A percentile compares a stretch with the other conserved stretches of the same genome.
phyloP scores from a whole-genome alignment of 1,139 yeast species.

The Kodamaea sp. region DNA sequence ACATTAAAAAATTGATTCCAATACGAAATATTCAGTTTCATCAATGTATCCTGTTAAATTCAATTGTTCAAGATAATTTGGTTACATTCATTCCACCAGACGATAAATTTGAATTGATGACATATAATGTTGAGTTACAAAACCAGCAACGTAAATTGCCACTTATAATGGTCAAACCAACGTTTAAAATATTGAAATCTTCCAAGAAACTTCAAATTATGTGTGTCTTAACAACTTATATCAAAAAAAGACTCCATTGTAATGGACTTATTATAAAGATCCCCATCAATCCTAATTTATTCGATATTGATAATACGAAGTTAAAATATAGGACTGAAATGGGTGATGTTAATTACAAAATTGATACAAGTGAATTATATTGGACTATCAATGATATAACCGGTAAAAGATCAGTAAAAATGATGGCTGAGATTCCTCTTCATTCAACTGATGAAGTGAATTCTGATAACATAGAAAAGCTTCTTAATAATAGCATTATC shows the following conservation, averaged over 20 bases:
- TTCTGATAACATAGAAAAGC: too few relatives aligned
- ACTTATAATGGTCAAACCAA: slow-evolving; percentile 36
- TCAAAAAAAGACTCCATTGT: slow-evolving; percentile 36
- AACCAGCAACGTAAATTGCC: slow-evolving; percentile 35
- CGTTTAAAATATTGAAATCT: slow-evolving; percentile 23
- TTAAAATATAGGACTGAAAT: slow-evolving; percentile 40
- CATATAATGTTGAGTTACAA: slow-evolving; percentile 42
- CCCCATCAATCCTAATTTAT: slow-evolving; percentile 37
- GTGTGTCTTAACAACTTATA: slow-evolving; percentile 33
- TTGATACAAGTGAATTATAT: slow-evolving; percentile 48
- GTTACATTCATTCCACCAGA: slow-evolving; percentile 47
- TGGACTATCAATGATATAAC: slow-evolving; percentile 60
- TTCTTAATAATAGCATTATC: not conserved
- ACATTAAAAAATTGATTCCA: slow-evolving; percentile 24
- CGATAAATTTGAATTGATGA: slow-evolving; percentile 39
- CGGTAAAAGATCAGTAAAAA: slow-evolving; percentile 43
- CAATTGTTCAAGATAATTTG: slow-evolving; percentile 36
- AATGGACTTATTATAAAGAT: slow-evolving; percentile 29
- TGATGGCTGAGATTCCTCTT: slow-evolving; percentile 43
- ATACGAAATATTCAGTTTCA: slow-evolving; percentile 45
- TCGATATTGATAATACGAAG: slow-evolving; percentile 22
- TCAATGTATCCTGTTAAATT: slow-evolving; percentile 42
- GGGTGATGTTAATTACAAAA: slow-evolving; percentile 40
- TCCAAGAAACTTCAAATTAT: slow-evolving; percentile 32
- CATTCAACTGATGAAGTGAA: slow-evolving; percentile 5